Base-by-base conservation (phyloP, 2,329 filamentous ascomycete species). In the Fusarium luffae region DNA sequence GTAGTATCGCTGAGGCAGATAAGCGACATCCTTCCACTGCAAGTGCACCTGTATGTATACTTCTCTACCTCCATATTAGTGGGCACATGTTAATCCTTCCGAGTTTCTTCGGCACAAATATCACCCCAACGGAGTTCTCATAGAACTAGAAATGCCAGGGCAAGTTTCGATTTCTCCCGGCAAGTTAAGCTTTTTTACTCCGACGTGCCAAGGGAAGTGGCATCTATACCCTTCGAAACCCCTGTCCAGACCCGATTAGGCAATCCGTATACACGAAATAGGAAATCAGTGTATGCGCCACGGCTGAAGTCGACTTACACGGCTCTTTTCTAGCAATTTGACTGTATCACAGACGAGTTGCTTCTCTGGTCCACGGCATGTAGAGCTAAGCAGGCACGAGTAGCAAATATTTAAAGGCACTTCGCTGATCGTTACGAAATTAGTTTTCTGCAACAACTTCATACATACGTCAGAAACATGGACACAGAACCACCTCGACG, bases 231-330 rank as follows among this genome's bases (percentile, higher is more conserved):
- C 23, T 28, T 23, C 5, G 7, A 23, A 32, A 23, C 18, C 48
- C 44, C 32, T 49, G 54, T 9, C 32, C 12, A 11, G 28, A 58
- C 70, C 58, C 16, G 28, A 71, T 66, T 51, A 49, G 70, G 72
- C 51, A 73, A 72, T 65, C 55, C 72, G 72, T 74, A 32, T 73
- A 50, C 69, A 52, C 64, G 30, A 74, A 55, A 65, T 28, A 19
- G 73, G 68, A 70, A 74, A 71, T 60, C 57, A 74, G 74, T 76
- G 60, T 71, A 74, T 71, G 74, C 70, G 63, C 27, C 42, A 59
- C 37, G 52, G 19, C 25, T 40, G n/a, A 50, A 41, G 30, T 43
- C 52, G 21, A 57, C 60, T 34, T 56, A 56, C 54, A 63, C 30
- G 19, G 27, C 23, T 27, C 25, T 21, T 41, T 16, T 19, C 19